phyloP scores from a whole-genome alignment of 2,329 filamentous ascomycete species.

The Trichoderma semiorbis region DNA sequence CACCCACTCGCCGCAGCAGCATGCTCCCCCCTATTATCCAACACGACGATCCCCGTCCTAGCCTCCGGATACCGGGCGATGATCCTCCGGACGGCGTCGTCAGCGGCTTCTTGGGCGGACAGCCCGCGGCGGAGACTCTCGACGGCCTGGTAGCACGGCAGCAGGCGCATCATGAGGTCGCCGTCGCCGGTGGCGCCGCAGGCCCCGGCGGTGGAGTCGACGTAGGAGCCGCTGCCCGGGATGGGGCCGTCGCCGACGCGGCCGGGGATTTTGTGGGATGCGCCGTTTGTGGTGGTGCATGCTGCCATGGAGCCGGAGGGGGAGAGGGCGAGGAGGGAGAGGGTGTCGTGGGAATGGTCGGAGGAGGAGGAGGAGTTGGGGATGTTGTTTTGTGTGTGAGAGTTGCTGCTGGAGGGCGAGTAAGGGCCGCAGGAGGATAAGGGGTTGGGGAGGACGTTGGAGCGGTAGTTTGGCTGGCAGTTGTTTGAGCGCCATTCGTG shows the following conservation, averaged over 20 bases:
- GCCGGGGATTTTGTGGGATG: conserved; percentile 51
- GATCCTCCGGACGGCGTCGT: conserved; percentile 50
- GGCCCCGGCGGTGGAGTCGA: conserved; percentile 50
- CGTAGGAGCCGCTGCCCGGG: conserved; percentile 52
- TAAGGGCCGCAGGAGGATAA: conserved; percentile 44
- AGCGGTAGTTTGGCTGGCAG: conserved; percentile 53
- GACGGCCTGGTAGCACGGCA: conserved; percentile 56
- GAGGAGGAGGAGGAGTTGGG: neutral
- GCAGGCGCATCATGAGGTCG: conserved; percentile 55
- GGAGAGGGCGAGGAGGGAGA: conserved; percentile 50
- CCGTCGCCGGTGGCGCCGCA: conserved; percentile 57
- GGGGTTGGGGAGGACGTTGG: conserved; percentile 45
- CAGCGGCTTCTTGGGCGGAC: conserved; percentile 45
- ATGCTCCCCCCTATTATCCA: conserved; percentile 46
- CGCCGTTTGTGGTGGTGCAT: conserved; percentile 55
- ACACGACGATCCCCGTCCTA: conserved; percentile 49
- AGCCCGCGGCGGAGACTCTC: conserved; percentile 51
- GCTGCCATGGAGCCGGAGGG: conserved; percentile 47
- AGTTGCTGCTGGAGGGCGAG: conserved; percentile 24
- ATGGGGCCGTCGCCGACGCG: conserved; percentile 56
- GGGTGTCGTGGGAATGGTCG: conserved; percentile 47
- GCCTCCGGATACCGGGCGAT: conserved; percentile 44
- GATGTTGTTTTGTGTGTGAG: conserved; percentile 32
- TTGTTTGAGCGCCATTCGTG: conserved; percentile 38
- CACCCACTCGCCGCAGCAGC: conserved; percentile 51